Conservation (phyloP, 2,329 filamentous ascomycete species). For the Curvularia sp. region DNA sequence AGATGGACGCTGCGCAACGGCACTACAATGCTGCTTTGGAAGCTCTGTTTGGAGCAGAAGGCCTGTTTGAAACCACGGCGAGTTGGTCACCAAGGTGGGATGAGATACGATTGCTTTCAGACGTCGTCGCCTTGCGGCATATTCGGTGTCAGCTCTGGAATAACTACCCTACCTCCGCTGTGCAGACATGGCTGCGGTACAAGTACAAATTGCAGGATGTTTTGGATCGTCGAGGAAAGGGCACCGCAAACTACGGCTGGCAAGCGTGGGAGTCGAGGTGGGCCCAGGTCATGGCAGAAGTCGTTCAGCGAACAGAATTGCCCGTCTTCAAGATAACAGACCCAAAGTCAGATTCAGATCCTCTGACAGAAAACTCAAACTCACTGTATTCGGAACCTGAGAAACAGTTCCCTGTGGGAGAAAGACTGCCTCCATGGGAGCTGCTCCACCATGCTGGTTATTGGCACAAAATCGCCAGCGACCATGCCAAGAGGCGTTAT, state of each 20-base stretch:
- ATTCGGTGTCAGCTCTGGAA: constrained; percentile 84
- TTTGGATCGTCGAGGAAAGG: constrained; percentile 81
- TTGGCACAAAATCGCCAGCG: constrained; percentile 64
- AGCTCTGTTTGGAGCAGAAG: constrained; percentile 77
- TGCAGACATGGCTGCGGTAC: constrained; percentile 81
- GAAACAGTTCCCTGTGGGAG: constrained; percentile 58
- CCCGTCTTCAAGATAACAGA: constrained; percentile 52
- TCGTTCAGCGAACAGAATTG: constrained; percentile 62
- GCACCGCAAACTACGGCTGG: constrained; percentile 90
- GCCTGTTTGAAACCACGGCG: constrained; percentile 83
- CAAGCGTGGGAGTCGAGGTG: constrained; percentile 88
- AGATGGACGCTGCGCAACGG: constrained; percentile 85
- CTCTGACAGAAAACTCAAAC: constrained; percentile 42
- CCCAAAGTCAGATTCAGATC: constrained; percentile 28
- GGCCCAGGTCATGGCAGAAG: constrained; percentile 67
- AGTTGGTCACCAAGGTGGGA: constrained; percentile 92
- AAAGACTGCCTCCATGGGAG: constrained; percentile 65
- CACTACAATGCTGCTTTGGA: constrained; percentile 91
- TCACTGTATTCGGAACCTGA: constrained; percentile 59
- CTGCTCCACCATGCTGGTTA: constrained; percentile 68
- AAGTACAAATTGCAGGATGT: constrained; percentile 76
- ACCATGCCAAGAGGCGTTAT: constrained; percentile 60
- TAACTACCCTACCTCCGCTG: constrained; percentile 78
- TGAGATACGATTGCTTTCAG: constrained; percentile 86
- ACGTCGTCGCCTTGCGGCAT: constrained; percentile 79